phyloP scores from a whole-genome alignment of 2,329 filamentous ascomycete genomes.

The Sarocladium oryzae region DNA sequence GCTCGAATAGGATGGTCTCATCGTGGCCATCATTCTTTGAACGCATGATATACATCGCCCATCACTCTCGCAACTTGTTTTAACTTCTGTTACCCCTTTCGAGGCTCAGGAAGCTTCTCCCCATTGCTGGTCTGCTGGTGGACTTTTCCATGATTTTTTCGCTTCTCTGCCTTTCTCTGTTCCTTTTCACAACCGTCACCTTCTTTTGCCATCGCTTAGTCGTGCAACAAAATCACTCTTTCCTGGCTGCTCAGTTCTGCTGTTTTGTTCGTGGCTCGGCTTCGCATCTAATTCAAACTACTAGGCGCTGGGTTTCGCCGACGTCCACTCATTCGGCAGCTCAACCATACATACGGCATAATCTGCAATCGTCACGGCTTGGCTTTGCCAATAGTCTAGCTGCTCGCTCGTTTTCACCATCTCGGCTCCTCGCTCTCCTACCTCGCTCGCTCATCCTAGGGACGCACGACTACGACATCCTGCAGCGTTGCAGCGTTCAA shows the following conservation, averaged over 20 bases:
- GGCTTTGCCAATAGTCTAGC: constrained; percentile 7
- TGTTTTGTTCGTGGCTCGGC: background rate
- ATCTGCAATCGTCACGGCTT: constrained; percentile 7
- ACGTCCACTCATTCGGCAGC: background rate
- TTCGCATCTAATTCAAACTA: background rate
- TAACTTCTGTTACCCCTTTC: background rate
- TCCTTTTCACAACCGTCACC: background rate
- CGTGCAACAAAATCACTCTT: background rate
- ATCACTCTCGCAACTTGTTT: background rate
- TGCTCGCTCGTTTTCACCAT: background rate
- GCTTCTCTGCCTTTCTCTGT: background rate
- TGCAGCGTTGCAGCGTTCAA: background rate
- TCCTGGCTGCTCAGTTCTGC: too few species aligned
- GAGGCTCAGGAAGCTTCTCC: constrained; percentile 4
- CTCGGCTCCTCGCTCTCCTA: background rate
- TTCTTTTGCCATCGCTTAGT: background rate
- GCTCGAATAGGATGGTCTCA: background rate
- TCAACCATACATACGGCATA: background rate
- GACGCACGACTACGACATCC: constrained; percentile 5
- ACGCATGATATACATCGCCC: constrained; percentile 3
- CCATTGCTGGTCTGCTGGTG: constrained; percentile 7
- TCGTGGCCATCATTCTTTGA: background rate
- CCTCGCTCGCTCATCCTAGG: background rate
- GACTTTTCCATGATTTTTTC: background rate
- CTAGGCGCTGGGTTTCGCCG: constrained; percentile 9